phyloP scores from a whole-genome alignment of 2,329 filamentous ascomycete genomes.

The Monilinia fructigena region DNA sequence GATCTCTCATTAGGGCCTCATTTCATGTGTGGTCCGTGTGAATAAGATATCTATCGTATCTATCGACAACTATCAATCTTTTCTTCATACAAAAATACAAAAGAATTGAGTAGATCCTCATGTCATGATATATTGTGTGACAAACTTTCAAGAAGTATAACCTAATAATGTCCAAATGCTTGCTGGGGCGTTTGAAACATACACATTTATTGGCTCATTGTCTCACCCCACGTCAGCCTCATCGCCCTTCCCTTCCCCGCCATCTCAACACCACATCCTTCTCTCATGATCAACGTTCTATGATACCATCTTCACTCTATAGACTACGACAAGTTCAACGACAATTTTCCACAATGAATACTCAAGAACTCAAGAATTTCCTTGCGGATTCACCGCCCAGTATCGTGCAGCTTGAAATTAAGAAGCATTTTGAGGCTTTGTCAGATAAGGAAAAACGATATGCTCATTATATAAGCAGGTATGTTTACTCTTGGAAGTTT shows the following conservation, averaged over 20 bases:
- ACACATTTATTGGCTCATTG: conserved; percentile 15
- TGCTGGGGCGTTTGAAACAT: conserved; percentile 11
- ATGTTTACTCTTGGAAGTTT: conserved; percentile 36
- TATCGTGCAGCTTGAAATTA: conserved; percentile 84
- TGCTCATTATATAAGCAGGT: conserved; percentile 85
- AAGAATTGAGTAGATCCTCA: background rate
- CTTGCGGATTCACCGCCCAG: conserved; percentile 87
- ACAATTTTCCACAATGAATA: conserved; percentile 49
- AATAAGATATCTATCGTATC: background rate
- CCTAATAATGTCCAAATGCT: conserved; percentile 14
- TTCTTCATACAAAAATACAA: background rate
- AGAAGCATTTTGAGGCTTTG: conserved; percentile 84
- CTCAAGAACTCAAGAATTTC: conserved; percentile 69
- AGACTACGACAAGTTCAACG: conserved; percentile 31
- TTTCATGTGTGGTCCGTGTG: conserved; percentile 11
- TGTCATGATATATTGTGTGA: background rate
- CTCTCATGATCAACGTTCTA: conserved; percentile 9
- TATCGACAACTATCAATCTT: background rate
- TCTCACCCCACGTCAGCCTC: conserved; percentile 22
- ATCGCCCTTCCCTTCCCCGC: conserved; percentile 12
- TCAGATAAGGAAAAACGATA: conserved; percentile 79
- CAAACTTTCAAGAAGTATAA: background rate
- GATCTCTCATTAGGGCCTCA: background rate
- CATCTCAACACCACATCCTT: conserved; percentile 2
- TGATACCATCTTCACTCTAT: conserved; percentile 28